Conservation (phyloP, 495 filamentous ascomycete species). For the Thermochaetoides thermophila region DNA sequence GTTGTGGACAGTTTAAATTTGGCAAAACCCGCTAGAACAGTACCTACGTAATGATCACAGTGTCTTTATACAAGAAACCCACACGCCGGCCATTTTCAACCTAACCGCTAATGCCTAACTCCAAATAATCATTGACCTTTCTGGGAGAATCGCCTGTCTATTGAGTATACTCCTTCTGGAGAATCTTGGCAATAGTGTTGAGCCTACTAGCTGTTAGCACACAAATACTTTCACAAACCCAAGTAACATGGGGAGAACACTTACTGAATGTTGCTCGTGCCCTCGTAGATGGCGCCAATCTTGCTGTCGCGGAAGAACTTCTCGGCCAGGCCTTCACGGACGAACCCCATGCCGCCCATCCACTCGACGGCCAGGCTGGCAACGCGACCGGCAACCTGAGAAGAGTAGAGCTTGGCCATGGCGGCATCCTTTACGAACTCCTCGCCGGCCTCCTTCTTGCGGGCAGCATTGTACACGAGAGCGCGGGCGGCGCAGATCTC, state of each 20-base stretch:
- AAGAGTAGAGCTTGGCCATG: constrained; percentile 94
- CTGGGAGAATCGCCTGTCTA: no score
- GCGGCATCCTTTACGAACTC: constrained; percentile 91
- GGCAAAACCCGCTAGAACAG: no score
- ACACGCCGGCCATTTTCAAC: constrained; percentile 2
- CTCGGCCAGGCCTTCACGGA: constrained; percentile 90
- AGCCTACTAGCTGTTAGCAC: constrained; percentile 53
- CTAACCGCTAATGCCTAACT: constrained; percentile 3
- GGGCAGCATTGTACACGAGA: constrained; percentile 88
- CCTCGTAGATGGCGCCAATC: constrained; percentile 98
- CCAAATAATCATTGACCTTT: no score
- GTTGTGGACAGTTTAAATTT: no score
- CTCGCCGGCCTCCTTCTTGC: constrained; percentile 95
- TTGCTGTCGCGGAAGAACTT: constrained; percentile 97
- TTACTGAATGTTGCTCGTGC: constrained; percentile 56
- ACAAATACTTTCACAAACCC: background rate
- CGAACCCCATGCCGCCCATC: constrained; percentile 98
- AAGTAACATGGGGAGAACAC: constrained; percentile 4
- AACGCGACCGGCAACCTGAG: constrained; percentile 82
- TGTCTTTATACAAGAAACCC: background rate
- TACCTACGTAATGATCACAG: no score
- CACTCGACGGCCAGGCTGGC: constrained; percentile 83
- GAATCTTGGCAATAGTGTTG: constrained; percentile 82
- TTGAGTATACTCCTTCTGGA: constrained; percentile 78
- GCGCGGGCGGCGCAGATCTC: constrained; percentile 85